Evolutionary conservation across 768 basidiomycete genomes (phyloP).

Genomic region (Mycena albidolilacea): DNA sequence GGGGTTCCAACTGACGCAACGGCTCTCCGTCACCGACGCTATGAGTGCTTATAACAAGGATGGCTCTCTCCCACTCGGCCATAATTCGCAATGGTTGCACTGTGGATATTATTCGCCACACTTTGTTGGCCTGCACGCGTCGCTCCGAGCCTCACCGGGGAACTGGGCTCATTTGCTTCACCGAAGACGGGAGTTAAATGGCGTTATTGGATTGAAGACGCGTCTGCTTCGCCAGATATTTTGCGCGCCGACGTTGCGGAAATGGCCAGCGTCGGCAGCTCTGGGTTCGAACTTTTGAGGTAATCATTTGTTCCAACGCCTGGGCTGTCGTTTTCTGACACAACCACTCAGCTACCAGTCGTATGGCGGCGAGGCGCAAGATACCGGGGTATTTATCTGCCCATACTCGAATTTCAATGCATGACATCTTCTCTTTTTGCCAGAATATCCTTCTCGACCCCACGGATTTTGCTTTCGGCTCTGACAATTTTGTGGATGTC

Average conservation of each 20-base stretch:
- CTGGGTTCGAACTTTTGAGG: constrained; percentile 38
- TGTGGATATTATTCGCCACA: constrained; percentile 11
- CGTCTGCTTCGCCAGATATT: constrained; percentile 17
- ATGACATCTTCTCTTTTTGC: constrained; percentile 14
- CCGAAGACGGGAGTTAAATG: constrained; percentile 30
- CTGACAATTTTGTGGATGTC: constrained; percentile 33
- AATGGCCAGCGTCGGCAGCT: constrained; percentile 33
- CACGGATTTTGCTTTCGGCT: constrained; percentile 38
- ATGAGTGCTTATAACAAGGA: constrained; percentile 12
- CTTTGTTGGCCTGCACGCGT: constrained; percentile 3
- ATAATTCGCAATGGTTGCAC: constrained; percentile 13
- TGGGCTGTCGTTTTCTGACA: not conserved
- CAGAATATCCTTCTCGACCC: constrained; percentile 36
- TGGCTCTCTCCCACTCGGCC: not conserved
- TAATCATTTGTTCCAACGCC: not conserved
- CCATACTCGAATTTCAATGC: not conserved
- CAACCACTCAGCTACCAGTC: constrained; percentile 17
- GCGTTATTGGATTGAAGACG: constrained; percentile 39
- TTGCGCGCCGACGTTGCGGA: constrained; percentile 31
- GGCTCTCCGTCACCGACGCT: not conserved
- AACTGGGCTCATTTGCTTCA: constrained; percentile 18
- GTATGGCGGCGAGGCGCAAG: constrained; percentile 15
- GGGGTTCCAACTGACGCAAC: not conserved
- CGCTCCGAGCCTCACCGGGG: constrained; percentile 14
- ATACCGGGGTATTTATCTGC: constrained; percentile 5